These are phyloP conservation scores for Aspergillus proliferans DNA, from an alignment of 2,329 filamentous ascomycete genomes.

Conservation along the genomic window DNA sequence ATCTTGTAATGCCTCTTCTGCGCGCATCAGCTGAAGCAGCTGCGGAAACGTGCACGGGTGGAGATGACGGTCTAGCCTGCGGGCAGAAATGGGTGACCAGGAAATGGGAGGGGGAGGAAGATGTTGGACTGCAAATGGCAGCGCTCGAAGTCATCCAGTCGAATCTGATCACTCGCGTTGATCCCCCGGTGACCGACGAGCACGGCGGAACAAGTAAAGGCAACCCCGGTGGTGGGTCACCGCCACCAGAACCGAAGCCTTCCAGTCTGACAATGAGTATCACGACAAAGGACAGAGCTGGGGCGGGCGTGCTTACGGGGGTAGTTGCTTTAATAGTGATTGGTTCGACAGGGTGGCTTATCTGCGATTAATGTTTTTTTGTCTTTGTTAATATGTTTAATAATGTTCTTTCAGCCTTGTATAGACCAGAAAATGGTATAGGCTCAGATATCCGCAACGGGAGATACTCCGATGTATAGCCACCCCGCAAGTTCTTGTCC, in stretches of 20 bases:
- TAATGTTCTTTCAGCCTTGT: neutral
- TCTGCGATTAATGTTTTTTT: conserved; percentile 20
- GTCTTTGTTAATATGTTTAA: neutral
- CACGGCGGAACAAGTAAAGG: conserved; percentile 29
- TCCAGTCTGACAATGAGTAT: conserved; percentile 14
- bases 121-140: conserved; percentile 38
- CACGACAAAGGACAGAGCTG: conserved; percentile 34
- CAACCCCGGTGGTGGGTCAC: conserved; percentile 23
- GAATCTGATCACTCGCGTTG: conserved; percentile 24
- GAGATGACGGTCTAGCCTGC: conserved; percentile 34
- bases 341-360: conserved; percentile 32
- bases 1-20: conserved; percentile 48
- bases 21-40: conserved; percentile 49
- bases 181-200: conserved; percentile 24
- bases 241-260: conserved; percentile 8
- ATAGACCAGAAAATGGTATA: neutral
- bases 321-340: conserved; percentile 29
- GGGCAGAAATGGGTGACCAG: conserved; percentile 36
- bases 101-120: conserved; percentile 31
- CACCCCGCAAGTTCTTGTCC: neutral
- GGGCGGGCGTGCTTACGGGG: conserved; percentile 39
- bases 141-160: conserved; percentile 30
- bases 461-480: neutral
- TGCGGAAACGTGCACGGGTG: conserved; percentile 48
- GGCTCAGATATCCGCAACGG: too few species aligned